These are phyloP conservation scores for Pelargonium cotyledonis DNA, from an alignment of 441 rosid species.

Conservation along the genomic window DNA sequence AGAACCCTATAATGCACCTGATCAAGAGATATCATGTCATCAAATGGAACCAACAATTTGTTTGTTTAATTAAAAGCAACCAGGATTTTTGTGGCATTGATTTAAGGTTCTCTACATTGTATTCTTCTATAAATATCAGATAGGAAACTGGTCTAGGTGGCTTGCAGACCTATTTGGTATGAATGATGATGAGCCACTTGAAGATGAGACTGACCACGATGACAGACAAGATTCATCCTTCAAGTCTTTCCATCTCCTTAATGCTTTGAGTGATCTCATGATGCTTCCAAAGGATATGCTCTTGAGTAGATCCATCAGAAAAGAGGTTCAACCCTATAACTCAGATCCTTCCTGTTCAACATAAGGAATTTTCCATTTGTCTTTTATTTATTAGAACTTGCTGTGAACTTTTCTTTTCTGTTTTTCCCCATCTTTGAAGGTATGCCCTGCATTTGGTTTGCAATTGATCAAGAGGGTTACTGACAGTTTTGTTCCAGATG, in stretches of 20 bases:
- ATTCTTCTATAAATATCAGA: slow-evolving; percentile 35
- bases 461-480: slow-evolving; percentile 74
- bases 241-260: slow-evolving; percentile 76
- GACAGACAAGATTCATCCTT: slow-evolving; percentile 41
- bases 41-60: too few species aligned
- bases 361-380: too few species aligned
- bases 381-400: slow-evolving; percentile 6
- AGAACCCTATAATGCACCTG: too few species aligned
- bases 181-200: slow-evolving; percentile 47
- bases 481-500: slow-evolving; percentile 65
- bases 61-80: background rate
- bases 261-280: slow-evolving; percentile 92
- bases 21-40: too few species aligned
- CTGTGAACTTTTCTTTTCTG: slow-evolving; percentile 7
- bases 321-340: slow-evolving; percentile 52
- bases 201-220: slow-evolving; percentile 33
- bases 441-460: slow-evolving; percentile 77
- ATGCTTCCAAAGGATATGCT: slow-evolving; percentile 99
- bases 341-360: background rate
- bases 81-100: background rate
- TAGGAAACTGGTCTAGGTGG: slow-evolving; percentile 98
- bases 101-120: background rate
- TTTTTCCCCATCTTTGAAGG: slow-evolving; percentile 37
- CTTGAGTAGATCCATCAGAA: slow-evolving; percentile 53
- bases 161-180: slow-evolving; percentile 78